A percentile compares a stretch with the other conserved stretches of the same genome.
These are phyloP conservation scores for Cucumis hystrix DNA, from an alignment of 306 rosid species.

Conservation along the genomic window DNA sequence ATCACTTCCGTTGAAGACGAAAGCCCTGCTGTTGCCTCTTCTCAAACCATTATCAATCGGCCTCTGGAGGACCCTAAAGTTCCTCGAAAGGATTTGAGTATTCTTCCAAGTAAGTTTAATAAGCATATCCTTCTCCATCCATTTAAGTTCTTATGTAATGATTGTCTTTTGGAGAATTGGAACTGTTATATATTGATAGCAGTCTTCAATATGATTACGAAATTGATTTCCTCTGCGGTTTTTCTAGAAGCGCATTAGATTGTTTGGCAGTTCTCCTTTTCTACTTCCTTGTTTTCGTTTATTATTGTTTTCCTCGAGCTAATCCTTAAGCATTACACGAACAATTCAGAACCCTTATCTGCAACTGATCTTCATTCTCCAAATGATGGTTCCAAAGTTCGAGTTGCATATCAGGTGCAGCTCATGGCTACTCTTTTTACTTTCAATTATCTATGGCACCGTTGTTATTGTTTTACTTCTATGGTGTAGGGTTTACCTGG, in stretches of 20 bases:
- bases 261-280: not conserved
- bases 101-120: slow-evolving; percentile 66
- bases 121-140: not conserved
- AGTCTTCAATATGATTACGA: not conserved
- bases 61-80: slow-evolving; percentile 22
- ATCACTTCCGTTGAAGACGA: slow-evolving; percentile 62
- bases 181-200: not conserved
- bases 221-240: not conserved
- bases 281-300: not conserved
- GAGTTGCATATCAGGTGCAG: slow-evolving; percentile 81
- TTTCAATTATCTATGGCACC: not conserved
- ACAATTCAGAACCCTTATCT: slow-evolving; percentile 63
- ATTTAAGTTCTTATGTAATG: not conserved
- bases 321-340: not conserved
- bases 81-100: slow-evolving; percentile 46
- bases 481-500: slow-evolving; percentile 63
- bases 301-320: not conserved
- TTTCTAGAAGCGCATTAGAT: not conserved
- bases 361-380: slow-evolving; percentile 29
- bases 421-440: not conserved
- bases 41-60: slow-evolving; percentile 11
- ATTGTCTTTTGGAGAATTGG: not conserved
- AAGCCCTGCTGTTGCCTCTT: slow-evolving; percentile 29
- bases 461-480: slow-evolving; percentile 11
- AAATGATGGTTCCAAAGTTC: slow-evolving; percentile 52